Base-by-base conservation (phyloP, 768 basidiomycete genomes). In the Termitomyces titanicus region DNA sequence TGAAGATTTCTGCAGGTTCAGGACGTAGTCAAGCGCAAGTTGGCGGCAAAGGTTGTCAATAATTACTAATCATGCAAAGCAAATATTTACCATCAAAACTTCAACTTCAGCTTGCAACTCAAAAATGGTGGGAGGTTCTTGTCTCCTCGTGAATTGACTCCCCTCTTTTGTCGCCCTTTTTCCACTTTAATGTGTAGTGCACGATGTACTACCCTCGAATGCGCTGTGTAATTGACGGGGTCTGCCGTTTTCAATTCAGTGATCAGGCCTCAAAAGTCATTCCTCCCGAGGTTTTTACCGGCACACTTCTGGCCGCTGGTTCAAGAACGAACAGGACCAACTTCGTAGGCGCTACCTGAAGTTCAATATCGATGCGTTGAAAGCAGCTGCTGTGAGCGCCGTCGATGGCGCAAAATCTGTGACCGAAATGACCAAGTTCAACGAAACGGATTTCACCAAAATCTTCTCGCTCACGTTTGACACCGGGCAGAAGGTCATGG, bases 401-500 rank as follows among this genome's bases (percentile, higher is more conserved):
- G 25, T 44, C 9, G 25, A 44, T 11, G 43, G 25, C 17, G 43
- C 25, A 4, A 44, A 44, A 27, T 44, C 43, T 3, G 43, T 44
- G 7, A n/a, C 22, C 4, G 17, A 38, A 24, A 37, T 37, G 13
- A 37, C 24, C 7, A 49, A 49, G 24, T 49, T 38, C 10, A 12
- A 35, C 22, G 47, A 49, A 34, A 49, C 47, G 17, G 47, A 24
- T 17, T 49, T 24, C 20, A 43, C 38, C 51, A 52, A 52, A 17
- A 20, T 52, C 13, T 42, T 52, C 40, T 34, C 31, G 13, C 27
- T 52, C 20, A 52, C 27, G 15, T 22, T 52, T 18, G 51, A 52
- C 51, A 53, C 38, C 27, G 52, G 52, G 29, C 24, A 18, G 35
- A 44, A 46, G 44, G 52, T 44, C 25, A 46, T 47, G 33, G 52